Conservation (phyloP, 352 stramenopile species). For the Pythium periplocum region DNA sequence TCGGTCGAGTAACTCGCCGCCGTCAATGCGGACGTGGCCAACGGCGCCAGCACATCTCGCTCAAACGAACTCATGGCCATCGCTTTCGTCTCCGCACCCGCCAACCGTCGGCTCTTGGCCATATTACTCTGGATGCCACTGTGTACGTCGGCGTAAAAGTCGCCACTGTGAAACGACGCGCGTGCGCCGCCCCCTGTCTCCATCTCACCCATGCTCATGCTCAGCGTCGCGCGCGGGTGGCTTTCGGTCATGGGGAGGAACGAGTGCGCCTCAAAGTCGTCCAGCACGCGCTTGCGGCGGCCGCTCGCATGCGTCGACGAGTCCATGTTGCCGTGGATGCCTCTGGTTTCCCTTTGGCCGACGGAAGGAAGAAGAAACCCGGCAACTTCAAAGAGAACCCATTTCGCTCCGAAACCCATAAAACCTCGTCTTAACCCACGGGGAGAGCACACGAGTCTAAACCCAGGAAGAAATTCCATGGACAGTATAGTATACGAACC, state of each 20-base stretch:
- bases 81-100: slow-evolving; percentile 5
- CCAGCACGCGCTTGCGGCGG: slow-evolving; percentile 31
- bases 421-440: too few relatives aligned
- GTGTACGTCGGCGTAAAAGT: slow-evolving; percentile 19
- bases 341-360: not conserved
- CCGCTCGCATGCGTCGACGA: not conserved
- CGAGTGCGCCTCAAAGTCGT: slow-evolving; percentile 18
- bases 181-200: not conserved
- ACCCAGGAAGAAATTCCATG: too few relatives aligned
- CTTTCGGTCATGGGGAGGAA: not conserved
- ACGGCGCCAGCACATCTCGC: slow-evolving; percentile 8
- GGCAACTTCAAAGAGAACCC: too few relatives aligned
- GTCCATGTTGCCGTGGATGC: slow-evolving; percentile 19
- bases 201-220: too few relatives aligned
- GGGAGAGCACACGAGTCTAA: too few relatives aligned
- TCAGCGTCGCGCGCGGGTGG: too few relatives aligned
- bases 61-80: not conserved
- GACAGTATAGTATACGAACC: too few relatives aligned
- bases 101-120: slow-evolving; percentile 18
- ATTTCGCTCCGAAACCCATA: too few relatives aligned
- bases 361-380: too few relatives aligned
- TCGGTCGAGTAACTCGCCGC: slow-evolving; percentile 12
- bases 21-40: slow-evolving; percentile 1
- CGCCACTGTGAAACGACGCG: slow-evolving; percentile 9
- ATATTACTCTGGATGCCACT: slow-evolving; percentile 16